Base-by-base conservation (phyloP, 305 asterid species). In the Fraxinus sp. region DNA sequence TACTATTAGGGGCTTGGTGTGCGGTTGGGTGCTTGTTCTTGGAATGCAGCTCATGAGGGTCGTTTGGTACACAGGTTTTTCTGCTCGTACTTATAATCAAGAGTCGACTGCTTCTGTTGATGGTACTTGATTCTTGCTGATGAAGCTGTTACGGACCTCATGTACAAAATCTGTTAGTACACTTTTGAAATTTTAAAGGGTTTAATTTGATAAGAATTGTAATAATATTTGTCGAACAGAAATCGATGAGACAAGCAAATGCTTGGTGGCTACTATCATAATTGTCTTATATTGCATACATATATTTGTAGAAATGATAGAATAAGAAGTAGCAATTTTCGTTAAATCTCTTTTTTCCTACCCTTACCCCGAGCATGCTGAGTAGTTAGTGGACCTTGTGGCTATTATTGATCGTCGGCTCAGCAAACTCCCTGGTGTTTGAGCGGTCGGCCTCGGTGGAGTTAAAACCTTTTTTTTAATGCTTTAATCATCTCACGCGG, bases 31-130 rank as follows among this genome's bases (percentile, higher is more conserved):
- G 86, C 88, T 96, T 80, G 93, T 96, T 81, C 97, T 96, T 13
- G 97, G 99, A 72, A 88, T 96, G 89, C 99, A 96, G 91, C 93
- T 96, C 79, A 96, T 96, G 99, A 88, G 98, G 83, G 97, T 93
- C 30, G 99, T 98, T 79, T 96, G 98, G 99, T 96, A 88, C 81
- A 97, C 98, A 4, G 99, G 98, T 64, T 91, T 94, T 82, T 88
- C 96, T 18, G 90, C 95, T 81, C 86, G 85, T 3, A 86, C 88
- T 81, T 83, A 72, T 81, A 87, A 75, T 64, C 86, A 86, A 55
- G 82, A 84, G 78, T 70, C 91, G 0, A 81, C 86, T 57, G 85
- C 81, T 74, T 41, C 86, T 59, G 84, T 84, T 32, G 80, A 1
- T 62, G 82, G 49, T 76, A 82, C 64, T 62, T 78, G 74, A 24